Conservation (phyloP, 108 stramenopile species). For the Nitzschia sp. region DNA sequence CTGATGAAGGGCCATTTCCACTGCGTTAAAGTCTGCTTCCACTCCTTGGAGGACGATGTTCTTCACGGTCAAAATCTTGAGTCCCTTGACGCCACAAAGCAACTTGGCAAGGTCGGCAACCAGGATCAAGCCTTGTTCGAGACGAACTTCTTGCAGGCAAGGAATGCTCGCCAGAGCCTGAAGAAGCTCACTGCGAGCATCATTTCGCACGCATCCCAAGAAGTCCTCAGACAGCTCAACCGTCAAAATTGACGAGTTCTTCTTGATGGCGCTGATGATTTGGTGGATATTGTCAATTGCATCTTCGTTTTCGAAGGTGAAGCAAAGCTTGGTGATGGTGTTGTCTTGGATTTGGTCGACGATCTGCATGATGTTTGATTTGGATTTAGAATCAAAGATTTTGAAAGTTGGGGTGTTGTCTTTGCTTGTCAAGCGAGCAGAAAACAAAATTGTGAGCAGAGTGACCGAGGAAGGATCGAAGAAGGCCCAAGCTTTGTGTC, state of each 20-base stretch:
- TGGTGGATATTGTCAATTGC: background rate
- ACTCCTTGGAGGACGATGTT: slow-evolving; percentile 7
- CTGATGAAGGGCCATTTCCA: slow-evolving; percentile 1
- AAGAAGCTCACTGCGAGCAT: slow-evolving; percentile 4
- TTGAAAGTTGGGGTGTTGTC: no score
- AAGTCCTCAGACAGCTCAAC: slow-evolving; percentile 7
- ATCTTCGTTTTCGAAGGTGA: background rate
- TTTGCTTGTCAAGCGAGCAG: no score
- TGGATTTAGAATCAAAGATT: background rate
- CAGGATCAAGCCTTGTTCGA: background rate
- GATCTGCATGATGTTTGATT: slow-evolving; percentile 1
- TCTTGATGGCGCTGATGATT: slow-evolving; percentile 5
- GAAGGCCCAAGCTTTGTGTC: no score
- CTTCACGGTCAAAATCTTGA: background rate
- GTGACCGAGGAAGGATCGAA: no score
- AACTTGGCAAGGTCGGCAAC: slow-evolving; percentile 3
- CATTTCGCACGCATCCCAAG: background rate
- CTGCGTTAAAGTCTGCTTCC: background rate
- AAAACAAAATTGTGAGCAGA: no score
- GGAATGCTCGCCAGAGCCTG: background rate
- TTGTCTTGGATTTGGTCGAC: slow-evolving; percentile 14
- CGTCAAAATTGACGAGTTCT: slow-evolving; percentile 5
- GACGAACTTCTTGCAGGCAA: background rate
- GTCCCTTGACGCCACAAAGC: background rate
- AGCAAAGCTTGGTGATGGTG: slow-evolving; percentile 4